phyloP scores from a whole-genome alignment of 768 basidiomycete genomes.

The Boletus tylopilopsis region DNA sequence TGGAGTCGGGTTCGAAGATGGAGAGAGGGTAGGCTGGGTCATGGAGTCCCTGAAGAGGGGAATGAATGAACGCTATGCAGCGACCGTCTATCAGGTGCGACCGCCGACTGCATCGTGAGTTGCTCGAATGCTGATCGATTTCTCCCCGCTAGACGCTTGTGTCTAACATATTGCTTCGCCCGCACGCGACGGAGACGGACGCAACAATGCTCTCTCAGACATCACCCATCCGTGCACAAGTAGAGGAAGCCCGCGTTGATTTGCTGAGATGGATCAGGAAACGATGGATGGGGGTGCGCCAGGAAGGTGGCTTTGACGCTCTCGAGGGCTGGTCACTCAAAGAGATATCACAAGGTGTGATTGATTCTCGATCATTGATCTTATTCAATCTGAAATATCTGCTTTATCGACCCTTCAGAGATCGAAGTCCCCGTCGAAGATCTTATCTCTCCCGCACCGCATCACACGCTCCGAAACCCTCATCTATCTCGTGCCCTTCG shows the following conservation, averaged over 20 bases:
- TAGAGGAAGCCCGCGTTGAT: slow-evolving; percentile 60
- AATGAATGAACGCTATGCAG: slow-evolving; percentile 61
- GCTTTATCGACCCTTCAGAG: slow-evolving; percentile 39
- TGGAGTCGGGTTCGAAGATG: slow-evolving; percentile 72
- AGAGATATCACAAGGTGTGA: slow-evolving; percentile 56
- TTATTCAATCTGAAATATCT: not conserved
- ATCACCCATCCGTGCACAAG: slow-evolving; percentile 63
- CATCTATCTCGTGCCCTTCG: slow-evolving; percentile 28
- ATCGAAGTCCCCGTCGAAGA: slow-evolving; percentile 80
- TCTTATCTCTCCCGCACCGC: slow-evolving; percentile 48
- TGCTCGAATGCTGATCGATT: not conserved
- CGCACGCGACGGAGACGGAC: slow-evolving; percentile 55
- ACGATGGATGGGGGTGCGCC: slow-evolving; percentile 71
- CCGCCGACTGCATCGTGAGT: not conserved
- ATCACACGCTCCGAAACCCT: slow-evolving; percentile 20
- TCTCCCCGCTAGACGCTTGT: slow-evolving; percentile 54
- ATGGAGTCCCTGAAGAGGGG: slow-evolving; percentile 64
- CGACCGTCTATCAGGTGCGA: slow-evolving; percentile 71
- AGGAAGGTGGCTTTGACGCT: slow-evolving; percentile 73
- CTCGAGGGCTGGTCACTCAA: slow-evolving; percentile 88
- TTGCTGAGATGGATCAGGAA: slow-evolving; percentile 63
- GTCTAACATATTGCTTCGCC: slow-evolving; percentile 64
- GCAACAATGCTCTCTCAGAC: slow-evolving; percentile 65
- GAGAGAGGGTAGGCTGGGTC: slow-evolving; percentile 72
- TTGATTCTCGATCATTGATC: not conserved